Evolutionary conservation across 225 moss, liverwort and hornwort species (phyloP), one percentile per base, ranked within the genome.

Genomic region (Sphagnum contortum): DNA sequence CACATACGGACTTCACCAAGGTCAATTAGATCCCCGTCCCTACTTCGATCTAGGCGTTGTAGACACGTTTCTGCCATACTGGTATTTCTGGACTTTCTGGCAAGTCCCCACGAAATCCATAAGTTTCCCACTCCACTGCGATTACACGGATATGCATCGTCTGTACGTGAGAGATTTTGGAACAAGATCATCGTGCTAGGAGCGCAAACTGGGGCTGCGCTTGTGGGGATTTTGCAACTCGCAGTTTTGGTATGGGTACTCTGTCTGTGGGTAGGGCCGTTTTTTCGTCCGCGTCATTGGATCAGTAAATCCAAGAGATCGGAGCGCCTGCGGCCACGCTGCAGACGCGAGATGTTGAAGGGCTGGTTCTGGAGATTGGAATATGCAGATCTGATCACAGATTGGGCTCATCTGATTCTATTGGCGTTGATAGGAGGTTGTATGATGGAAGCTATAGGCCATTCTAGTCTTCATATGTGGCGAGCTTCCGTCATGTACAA

Each of bases 131-230:
- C 2, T 82, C 65, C 74, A 77, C 45, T 81, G 81, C 77, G 81
- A 81, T 50, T 66, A 74, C 74, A 65, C 65, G 5, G 82, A 79
- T 57, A 70, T 79, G 51, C 71, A 73, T 45, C 47, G 54, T 44
- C 75, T 82, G 71, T 79, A 71, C 45, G 47, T 66, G 12, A 61
- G 65, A 82, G 82, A 48, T 82, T 82, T 65, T 82, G 82, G 78
- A 47, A 4, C 59, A 2, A 50, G 4, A 57, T 68, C 9, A 58
- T 82, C 62, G 57, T 7, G 50, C 12, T 68, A 6, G 82, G 74
- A 14, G 71, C 73, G 3, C 50, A 59, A 49, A 49, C 13, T 4
- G 79, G 63, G 0, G 68, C 12, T 47, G 52, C 71, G 9, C 70
- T 76, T 63, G 61, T 68, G 46, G 75, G 65, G 9, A 4, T 69